Evolutionary conservation across 2,329 filamentous ascomycete species (phyloP), one percentile per base, ranked within the genome.

Genomic region (Stromatinia cepivora): DNA sequence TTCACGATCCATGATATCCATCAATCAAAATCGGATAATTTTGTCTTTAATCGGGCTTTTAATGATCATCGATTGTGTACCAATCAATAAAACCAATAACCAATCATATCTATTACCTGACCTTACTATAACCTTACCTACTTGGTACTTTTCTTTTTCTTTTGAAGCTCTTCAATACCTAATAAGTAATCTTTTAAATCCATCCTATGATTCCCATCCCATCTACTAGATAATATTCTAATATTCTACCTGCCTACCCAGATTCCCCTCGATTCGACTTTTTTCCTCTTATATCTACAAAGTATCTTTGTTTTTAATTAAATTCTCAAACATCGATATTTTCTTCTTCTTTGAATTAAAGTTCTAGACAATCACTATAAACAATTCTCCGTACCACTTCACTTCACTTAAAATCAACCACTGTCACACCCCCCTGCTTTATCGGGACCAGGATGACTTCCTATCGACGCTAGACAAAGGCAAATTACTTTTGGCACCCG

Each of bases 401-500:
- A 34, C 17, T 36, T 25, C 25, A 66, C 17, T 22, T 25, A 25
- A 66, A n/a, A 57, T 31, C 31, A 53, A 10, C 34, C 39, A n/a
- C 20, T 13, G 13, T 28, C 54, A 28, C 9, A 17, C n/a, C 59
- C 42, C 67, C 67, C 46, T 52, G 61, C 66, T 54, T 45, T 68
- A 62, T 63, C 39, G 9, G 5, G 46, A 58, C 64, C 61, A 66
- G 53, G 53, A 66, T 66, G 50, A 58, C 34, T 62, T 59, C 42
- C 34, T 58, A 71, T 67, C 63, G 59, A 68, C 70, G 70, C 70
- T 72, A 70, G 69, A 57, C 52, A 25, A 59, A 66, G 67, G 62
- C 50, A 69, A 71, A 69, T 58, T 67, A 54, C 67, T 66, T 69
- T 64, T 69, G 39, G 15, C 39, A 42, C 10, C 39, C 42, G 50